A percentile compares a stretch with the other conserved stretches of the same genome.
These are phyloP conservation scores for Nothophytophthora sp. DNA, from an alignment of 352 stramenopile genomes.

Conservation along the genomic window DNA sequence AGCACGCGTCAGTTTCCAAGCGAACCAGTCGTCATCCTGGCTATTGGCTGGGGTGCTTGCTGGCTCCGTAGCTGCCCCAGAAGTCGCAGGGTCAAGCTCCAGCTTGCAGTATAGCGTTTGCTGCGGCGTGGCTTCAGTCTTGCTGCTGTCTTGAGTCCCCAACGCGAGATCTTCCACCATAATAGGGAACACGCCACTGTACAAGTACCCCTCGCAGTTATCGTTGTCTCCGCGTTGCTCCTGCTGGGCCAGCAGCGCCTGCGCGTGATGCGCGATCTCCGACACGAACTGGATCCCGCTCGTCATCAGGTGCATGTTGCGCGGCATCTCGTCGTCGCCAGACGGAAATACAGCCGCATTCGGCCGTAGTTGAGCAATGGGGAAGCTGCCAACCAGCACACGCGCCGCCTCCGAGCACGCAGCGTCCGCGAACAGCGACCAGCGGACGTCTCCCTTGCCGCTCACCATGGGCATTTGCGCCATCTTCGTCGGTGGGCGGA, in stretches of 20 bases:
- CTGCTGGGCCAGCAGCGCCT: slow-evolving; percentile 10
- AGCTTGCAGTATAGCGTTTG: slow-evolving; percentile 36
- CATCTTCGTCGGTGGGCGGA: too few relatives aligned
- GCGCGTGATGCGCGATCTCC: slow-evolving; percentile 25
- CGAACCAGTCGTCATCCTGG: slow-evolving; percentile 39
- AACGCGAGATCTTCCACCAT: slow-evolving; percentile 29
- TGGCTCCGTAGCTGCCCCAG: neutral
- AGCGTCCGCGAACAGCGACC: slow-evolving; percentile 32
- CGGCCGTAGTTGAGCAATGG: slow-evolving; percentile 10
- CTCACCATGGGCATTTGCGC: slow-evolving; percentile 10
- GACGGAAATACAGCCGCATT: too few relatives aligned
- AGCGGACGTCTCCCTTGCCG: slow-evolving; percentile 13
- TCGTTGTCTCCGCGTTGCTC: neutral
- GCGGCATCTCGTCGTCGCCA: too few relatives aligned
- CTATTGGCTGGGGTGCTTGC: too few relatives aligned
- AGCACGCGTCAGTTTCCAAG: slow-evolving; percentile 49
- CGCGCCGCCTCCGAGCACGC: slow-evolving; percentile 8
- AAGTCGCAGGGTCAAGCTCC: slow-evolving; percentile 10
- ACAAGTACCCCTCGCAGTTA: neutral
- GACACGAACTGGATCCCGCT: slow-evolving; percentile 28
- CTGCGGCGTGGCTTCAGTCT: too few relatives aligned
- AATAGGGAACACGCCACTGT: slow-evolving; percentile 19
- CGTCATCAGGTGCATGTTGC: too few relatives aligned
- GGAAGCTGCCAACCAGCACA: slow-evolving; percentile 23
- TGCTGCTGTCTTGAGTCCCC: slow-evolving; percentile 13